phyloP scores from a whole-genome alignment of 768 basidiomycete genomes.

The Boletus huronensis region DNA sequence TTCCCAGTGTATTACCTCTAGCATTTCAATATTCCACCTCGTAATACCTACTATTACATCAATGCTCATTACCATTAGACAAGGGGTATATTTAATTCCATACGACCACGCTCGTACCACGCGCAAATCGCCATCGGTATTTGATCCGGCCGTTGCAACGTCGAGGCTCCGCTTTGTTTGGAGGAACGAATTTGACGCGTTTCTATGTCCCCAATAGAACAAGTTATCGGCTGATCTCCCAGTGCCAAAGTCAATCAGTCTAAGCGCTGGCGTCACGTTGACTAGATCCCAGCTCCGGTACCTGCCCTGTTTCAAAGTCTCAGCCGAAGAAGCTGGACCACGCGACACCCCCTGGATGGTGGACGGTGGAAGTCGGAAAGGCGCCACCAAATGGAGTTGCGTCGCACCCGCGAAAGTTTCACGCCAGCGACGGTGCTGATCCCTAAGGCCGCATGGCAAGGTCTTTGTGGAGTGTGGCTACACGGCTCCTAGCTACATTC shows the following conservation, averaged over 20 bases:
- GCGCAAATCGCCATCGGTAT: conserved; percentile 9
- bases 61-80: conserved; percentile 15
- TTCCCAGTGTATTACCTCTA: conserved; percentile 18
- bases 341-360: conserved; percentile 13
- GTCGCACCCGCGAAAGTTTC: conserved; percentile 25
- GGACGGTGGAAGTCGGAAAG: conserved; percentile 9
- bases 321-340: conserved; percentile 11
- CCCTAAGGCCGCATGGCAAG: not conserved
- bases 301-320: conserved; percentile 24
- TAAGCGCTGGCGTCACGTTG: conserved; percentile 20
- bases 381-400: conserved; percentile 5
- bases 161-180: not conserved
- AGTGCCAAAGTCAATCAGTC: conserved; percentile 22
- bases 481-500: not conserved
- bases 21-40: conserved; percentile 19
- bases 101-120: conserved; percentile 7
- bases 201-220: conserved; percentile 12
- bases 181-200: conserved; percentile 20
- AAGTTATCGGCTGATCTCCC: conserved; percentile 10
- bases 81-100: conserved; percentile 17
- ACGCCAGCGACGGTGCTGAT: not conserved
- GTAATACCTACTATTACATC: conserved; percentile 25
- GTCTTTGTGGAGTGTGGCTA: not conserved
- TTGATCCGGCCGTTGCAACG: conserved; percentile 16
- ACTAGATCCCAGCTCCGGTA: conserved; percentile 8